Base-by-base conservation (phyloP, 2,329 filamentous ascomycete genomes). In the Ophiostoma tasmaniense region DNA sequence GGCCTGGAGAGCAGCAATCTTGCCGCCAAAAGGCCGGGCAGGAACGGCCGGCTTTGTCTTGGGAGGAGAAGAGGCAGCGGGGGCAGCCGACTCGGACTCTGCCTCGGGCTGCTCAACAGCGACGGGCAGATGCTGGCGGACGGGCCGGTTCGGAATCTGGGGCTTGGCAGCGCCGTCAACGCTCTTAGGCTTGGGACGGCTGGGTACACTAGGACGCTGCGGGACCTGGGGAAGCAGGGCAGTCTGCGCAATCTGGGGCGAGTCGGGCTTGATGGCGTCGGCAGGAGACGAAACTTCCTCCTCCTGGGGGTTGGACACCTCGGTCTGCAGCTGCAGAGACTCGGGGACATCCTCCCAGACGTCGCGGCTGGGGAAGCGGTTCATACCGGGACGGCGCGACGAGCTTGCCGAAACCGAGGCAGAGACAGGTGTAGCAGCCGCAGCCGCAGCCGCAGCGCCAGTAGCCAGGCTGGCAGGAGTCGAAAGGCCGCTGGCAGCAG, bases 321-420 rank as follows among this genome's bases (percentile, higher is more conserved):
- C 93, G 0, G 93, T 90, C 75, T 93, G 88, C 25, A 96, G 84
- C 72, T 90, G 85, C 69, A 91, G 85, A 75, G 91, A 94, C 74
- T 96, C 92, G 1, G 94, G 94, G 0, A 87, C 89, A 77, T 98
- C 94, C 80, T 98, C 94, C 94, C 94, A 97, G 59, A 97, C 88
- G 78, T 98, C 94, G 68, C 88, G 88, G 76, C 93, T 97, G 0
- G 94, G 94, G 77, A 98, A 98, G 14, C 92, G 87, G 45, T 50
- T 52, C 30, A 61, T 30, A 7, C 8, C 28, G 20, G 66, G 66
- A 22, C 66, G 66, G 28, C n/a, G 64, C 33, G 33, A 22, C 8
- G 30, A 37, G 8, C 33, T 64, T 30, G 33, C 20, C 6, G 59
- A 62, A 20, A 30, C 30, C 20, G 61, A 64, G 20, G 61, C 7